Percentiles rank a stretch among this genome's conserved stretches.
Conservation (phyloP, 495 filamentous ascomycete species). For the Tuber umbilicatum region DNA sequence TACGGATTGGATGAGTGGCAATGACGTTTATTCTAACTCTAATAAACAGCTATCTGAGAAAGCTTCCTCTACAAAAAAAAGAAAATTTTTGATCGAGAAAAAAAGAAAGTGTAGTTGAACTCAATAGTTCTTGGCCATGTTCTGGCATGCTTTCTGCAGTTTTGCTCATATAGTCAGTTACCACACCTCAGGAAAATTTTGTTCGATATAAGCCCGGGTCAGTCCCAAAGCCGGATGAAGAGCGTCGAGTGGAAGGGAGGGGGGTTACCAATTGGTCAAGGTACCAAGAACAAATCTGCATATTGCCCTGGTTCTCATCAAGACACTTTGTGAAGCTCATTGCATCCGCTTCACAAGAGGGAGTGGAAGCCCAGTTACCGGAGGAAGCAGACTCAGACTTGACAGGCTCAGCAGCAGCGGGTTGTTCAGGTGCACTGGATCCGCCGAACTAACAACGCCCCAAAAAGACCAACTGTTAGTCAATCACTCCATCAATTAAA, state of each 20-base stretch:
- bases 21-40: neutral
- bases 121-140: slow-evolving; percentile 80
- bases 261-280: slow-evolving; percentile 72
- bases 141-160: slow-evolving; percentile 80
- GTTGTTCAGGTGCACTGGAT: slow-evolving; percentile 54
- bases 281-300: slow-evolving; percentile 97
- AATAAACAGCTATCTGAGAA: neutral
- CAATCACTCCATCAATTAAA: slow-evolving; percentile 19
- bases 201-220: neutral
- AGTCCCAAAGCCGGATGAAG: neutral
- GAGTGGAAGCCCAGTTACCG: slow-evolving; percentile 44
- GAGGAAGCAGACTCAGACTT: slow-evolving; percentile 44
- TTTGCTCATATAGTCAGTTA: slow-evolving; percentile 41
- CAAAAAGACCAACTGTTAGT: slow-evolving; percentile 53
- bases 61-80: neutral
- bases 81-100: neutral
- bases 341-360: slow-evolving; percentile 69
- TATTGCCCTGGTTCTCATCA: slow-evolving; percentile 84
- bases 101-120: slow-evolving; percentile 2
- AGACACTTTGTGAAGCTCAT: slow-evolving; percentile 87
- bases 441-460: slow-evolving; percentile 50
- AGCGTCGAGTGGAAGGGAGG: neutral
- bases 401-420: slow-evolving; percentile 45
- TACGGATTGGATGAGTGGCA: neutral
- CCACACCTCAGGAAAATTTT: slow-evolving; percentile 14